Evolutionary conservation across 257 asterid species (phyloP), one percentile per base, ranked within the genome.

Genomic region (Solanum appendiculatum): DNA sequence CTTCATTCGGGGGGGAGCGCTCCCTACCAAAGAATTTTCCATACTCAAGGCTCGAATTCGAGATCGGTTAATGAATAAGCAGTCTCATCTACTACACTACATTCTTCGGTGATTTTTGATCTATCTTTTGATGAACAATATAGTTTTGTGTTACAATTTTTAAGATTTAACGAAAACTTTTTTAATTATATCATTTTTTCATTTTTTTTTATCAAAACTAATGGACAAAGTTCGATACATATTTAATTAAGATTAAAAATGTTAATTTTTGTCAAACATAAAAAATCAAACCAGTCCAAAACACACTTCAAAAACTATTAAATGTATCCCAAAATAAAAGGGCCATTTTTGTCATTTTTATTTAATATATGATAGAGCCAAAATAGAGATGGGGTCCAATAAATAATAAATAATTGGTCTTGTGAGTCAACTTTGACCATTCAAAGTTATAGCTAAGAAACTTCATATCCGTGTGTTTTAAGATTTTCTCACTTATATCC

Each of bases 11-110:
- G n/a, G n/a, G n/a, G n/a, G n/a, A n/a, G n/a, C n/a, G n/a, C n/a
- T n/a, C n/a, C n/a, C n/a, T n/a, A 33, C 34, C 34, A 33, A 33
- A 33, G 34, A 33, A 1, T 33, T 33, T 33, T 33, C 3, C 34
- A 33, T 33, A 33, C 3, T 2, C 34, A 33, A 33, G 34, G 34
- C 3, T 33, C 34, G 34, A 33, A 1, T 3, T 33, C 9, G 0
- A 51, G 1, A 51, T 9, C 10, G 1, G 6, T 16, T 51, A 51
- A 0, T 0, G 7, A 0, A 46, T 4, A 2, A 46, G 6, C 20
- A 46, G 54, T 46, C 6, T 44, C 54, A 44, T 46, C 20, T 18
- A 46, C 18, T 1, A 46, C 14, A 46, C 1, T 46, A 13, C 7
- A 46, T 46, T 2, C 0, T 16, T 51, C 6, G 60, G 18, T 51